Evolutionary conservation across 257 asterid species (phyloP).

Genomic region (Solanum sejunctum): DNA sequence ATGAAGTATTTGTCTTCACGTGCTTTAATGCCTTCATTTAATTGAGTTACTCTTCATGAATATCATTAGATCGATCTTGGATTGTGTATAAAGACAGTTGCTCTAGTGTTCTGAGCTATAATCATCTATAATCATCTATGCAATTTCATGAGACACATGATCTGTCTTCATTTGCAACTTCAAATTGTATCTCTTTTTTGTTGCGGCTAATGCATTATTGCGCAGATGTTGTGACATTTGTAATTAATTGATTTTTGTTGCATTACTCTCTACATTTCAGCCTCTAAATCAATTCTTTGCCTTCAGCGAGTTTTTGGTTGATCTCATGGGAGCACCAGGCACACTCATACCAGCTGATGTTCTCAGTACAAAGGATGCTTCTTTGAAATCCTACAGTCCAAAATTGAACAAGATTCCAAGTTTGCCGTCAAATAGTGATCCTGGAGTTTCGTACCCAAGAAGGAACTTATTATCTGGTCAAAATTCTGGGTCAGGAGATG

Average conservation of each 20-base stretch:
- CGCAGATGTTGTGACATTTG: neutral
- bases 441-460: slow-evolving; percentile 21
- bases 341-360: slow-evolving; percentile 89
- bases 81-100: neutral
- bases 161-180: neutral
- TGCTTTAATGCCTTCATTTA: neutral
- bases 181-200: neutral
- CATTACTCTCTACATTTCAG: slow-evolving; percentile 8
- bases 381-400: slow-evolving; percentile 36
- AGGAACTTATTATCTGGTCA: slow-evolving; percentile 14
- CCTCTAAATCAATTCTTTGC: slow-evolving; percentile 25
- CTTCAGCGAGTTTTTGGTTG: slow-evolving; percentile 92
- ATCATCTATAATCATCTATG: neutral
- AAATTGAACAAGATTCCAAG: slow-evolving; percentile 39
- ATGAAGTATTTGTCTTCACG: neutral
- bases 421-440: slow-evolving; percentile 21
- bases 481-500: slow-evolving; percentile 20
- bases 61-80: neutral
- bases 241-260: slow-evolving; percentile 3
- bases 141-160: neutral
- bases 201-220: neutral
- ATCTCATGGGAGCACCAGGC: slow-evolving; percentile 99
- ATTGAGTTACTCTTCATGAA: neutral
- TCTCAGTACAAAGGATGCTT: slow-evolving; percentile 58
- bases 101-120: neutral